Percentiles rank a stretch among this genome's conserved stretches.
Conservation (phyloP, 2,329 filamentous ascomycete genomes). For the Colletotrichum sp. region DNA sequence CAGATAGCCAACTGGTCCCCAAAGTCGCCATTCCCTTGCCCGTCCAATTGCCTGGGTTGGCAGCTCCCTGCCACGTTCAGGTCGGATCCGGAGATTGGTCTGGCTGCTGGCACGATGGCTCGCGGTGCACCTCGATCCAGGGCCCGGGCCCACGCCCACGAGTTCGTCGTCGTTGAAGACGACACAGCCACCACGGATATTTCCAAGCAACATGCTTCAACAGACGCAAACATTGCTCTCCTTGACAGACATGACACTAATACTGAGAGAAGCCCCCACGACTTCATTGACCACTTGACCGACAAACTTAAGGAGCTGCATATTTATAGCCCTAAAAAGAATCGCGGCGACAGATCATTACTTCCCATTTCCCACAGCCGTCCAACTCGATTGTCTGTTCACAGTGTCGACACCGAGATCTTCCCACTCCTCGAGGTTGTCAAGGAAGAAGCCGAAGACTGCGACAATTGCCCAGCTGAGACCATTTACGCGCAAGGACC, state of each 20-base stretch:
- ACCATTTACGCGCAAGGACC: constrained; percentile 11
- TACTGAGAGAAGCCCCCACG: constrained; percentile 27
- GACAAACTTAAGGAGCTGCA: constrained; percentile 37
- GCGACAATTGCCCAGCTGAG: neutral
- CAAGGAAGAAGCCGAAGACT: constrained; percentile 1
- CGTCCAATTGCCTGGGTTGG: constrained; percentile 1
- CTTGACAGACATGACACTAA: constrained; percentile 34
- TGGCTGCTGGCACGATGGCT: neutral
- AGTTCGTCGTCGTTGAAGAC: constrained; percentile 9
- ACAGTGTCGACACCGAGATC: neutral
- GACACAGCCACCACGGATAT: neutral
- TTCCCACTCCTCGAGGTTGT: neutral
- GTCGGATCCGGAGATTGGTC: constrained; percentile 19
- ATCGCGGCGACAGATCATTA: constrained; percentile 2
- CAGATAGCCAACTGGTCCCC: neutral
- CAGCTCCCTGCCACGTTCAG: constrained; percentile 2
- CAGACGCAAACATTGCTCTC: constrained; percentile 9
- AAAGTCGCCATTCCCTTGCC: neutral
- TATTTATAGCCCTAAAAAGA: constrained; percentile 19
- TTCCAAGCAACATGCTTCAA: neutral
- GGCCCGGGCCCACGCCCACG: neutral
- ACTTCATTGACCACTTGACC: constrained; percentile 34
- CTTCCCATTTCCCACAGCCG: neutral
- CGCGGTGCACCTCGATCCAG: constrained; percentile 6
- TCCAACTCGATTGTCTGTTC: neutral